Evolutionary conservation across 306 rosid species (phyloP), one percentile per base, ranked within the genome.

Genomic region (Adenanthera pavonina): DNA sequence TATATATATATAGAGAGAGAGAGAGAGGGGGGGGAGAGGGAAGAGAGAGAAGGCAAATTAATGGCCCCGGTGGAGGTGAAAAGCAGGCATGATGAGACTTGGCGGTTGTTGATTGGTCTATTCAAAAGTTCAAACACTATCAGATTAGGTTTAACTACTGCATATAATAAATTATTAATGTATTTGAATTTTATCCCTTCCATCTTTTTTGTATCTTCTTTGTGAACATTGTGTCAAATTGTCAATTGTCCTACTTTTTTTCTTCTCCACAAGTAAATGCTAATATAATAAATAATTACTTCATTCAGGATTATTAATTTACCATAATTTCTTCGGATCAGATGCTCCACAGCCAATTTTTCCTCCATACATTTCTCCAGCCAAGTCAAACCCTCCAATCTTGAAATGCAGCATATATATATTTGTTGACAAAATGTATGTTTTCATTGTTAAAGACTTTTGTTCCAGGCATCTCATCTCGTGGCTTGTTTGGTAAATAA

Each of bases 101-200:
- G 1, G 36, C 14, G 6, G 65, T 59, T 59, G 65, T 20, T 59
- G 65, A 59, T 59, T 59, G 14, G 65, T 30, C 25, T 25, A 25
- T 59, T 59, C 36, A 59, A 59, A 59, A 59, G 36, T 59, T 20
- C 36, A 25, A 59, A 59, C 65, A 25, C 65, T 59, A 59, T 59
- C 65, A 20, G 65, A 59, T 59, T 59, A 59, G 65, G 36, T 59
- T 25, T 9, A 25, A 25, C 30, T 25, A 8, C 34, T 2, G 4
- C 13, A 7, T 57, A 3, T 7, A 59, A 59, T 59, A 59, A 4
- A 59, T 19, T 59, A 59, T 59, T 10, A 3, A 9, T 59, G 65
- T 8, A 20, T 59, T 59, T 19, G 35, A 11, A 25, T 59, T 59
- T 30, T 3, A 59, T 20, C 10, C 36, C 7, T 15, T 25, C 20